Conservation (phyloP, 2,329 filamentous ascomycete genomes). For the Pseudopyrenochaeta lycopersici region DNA sequence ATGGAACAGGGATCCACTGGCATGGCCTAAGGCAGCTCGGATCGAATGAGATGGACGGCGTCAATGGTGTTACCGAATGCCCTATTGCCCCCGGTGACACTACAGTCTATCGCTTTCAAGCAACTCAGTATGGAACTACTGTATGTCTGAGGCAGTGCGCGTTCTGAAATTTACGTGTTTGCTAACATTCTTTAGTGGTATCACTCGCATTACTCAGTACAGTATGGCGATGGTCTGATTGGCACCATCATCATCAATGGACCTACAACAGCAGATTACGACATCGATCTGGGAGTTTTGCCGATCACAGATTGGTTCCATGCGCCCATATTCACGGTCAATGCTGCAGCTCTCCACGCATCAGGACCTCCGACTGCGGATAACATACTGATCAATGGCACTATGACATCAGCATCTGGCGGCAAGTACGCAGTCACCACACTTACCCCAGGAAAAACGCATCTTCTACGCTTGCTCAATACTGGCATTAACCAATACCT, state of each 20-base stretch:
- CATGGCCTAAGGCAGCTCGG: conserved; percentile 59
- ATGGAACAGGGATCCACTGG: conserved; percentile 63
- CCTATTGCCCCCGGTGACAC: conserved; percentile 68
- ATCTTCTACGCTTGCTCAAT: conserved; percentile 57
- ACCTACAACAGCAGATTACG: conserved; percentile 52
- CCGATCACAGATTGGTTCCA: conserved; percentile 51
- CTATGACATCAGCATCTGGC: conserved; percentile 54
- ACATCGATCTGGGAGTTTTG: conserved; percentile 53
- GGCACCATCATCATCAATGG: conserved; percentile 55
- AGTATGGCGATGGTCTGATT: conserved; percentile 53
- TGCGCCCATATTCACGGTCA: conserved; percentile 40
- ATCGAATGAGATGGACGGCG: conserved; percentile 55
- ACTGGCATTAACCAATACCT: conserved; percentile 37
- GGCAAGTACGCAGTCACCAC: conserved; percentile 45
- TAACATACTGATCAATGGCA: conserved; percentile 63
- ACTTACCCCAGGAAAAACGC: conserved; percentile 52
- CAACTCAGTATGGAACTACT: conserved; percentile 48
- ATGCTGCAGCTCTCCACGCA: conserved; percentile 47
- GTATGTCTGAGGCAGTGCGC: conserved; percentile 14
- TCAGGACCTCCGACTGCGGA: conserved; percentile 56
- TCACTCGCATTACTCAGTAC: conserved; percentile 54
- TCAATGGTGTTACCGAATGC: conserved; percentile 67
- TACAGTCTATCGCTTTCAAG: conserved; percentile 44
- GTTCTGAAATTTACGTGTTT: neutral
- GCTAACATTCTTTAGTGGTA: conserved; percentile 56